Percentiles rank a stretch among this genome's conserved stretches.
Conservation (phyloP, 2,329 filamentous ascomycete species). For the Trichophyton equinum region DNA sequence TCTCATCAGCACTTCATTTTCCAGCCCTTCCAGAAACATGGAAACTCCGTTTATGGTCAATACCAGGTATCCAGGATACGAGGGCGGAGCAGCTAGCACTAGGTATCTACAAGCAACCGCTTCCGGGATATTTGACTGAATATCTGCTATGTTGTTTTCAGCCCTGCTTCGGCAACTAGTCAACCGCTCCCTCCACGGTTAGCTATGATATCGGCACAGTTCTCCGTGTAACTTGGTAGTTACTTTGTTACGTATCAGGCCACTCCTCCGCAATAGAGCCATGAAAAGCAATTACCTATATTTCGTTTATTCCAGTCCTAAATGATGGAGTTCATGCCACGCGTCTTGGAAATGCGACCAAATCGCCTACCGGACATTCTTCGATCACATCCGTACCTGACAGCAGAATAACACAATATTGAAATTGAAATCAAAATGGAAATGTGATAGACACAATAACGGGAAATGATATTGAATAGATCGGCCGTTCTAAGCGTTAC, state of each 20-base stretch:
- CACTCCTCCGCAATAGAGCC: too few relatives aligned
- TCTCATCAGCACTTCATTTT: neutral
- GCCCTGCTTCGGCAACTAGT: neutral
- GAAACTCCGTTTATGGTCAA: too few relatives aligned
- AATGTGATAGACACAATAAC: neutral
- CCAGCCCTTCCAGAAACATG: neutral
- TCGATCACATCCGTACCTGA: neutral
- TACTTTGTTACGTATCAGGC: neutral
- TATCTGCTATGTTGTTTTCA: neutral
- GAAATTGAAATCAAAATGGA: neutral
- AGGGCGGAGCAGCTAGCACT: too few relatives aligned
- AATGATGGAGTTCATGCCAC: neutral
- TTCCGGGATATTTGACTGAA: neutral
- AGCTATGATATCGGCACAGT: neutral
- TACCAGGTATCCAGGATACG: too few relatives aligned
- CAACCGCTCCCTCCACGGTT: too few relatives aligned
- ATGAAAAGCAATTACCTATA: too few relatives aligned
- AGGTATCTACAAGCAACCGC: neutral
- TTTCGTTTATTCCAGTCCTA: neutral
- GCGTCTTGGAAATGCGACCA: neutral
- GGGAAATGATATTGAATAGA: neutral
- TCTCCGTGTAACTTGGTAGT: neutral
- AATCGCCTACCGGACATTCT: neutral
- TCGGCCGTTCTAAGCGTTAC: neutral
- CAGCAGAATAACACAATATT: neutral